Base-by-base conservation (phyloP, 805 yeast genomes). In the Zygosaccharomyces rouxii region DNA sequence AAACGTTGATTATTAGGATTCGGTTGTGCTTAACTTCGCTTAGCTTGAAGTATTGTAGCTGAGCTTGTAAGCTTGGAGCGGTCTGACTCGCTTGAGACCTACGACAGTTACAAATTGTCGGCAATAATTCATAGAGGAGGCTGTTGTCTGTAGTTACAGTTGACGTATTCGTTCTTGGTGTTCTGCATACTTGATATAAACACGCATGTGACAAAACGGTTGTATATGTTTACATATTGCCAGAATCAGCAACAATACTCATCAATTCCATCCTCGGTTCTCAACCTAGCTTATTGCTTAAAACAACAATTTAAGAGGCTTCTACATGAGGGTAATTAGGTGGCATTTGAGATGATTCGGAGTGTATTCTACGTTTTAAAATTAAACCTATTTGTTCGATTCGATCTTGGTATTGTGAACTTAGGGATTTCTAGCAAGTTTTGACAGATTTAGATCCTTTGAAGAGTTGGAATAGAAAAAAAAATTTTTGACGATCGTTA, bases 161-260 rank as follows among this genome's bases (percentile, higher is more conserved):
- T 33, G 19, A 10, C 37, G 5, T 5, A 26, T 39, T 25, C 16
- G 43, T 39, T n/a, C 26, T 21, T 7, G 21, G 21, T 11, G 19
- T 22, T 39, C 7, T 14, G 11, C 22, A n/a, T 39, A 14, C 11
- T 19, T 19, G n/a, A 21, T 41, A 11, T 25, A 19, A 10, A 7
- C 7, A 10, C 11, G 10, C 28, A 41, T 29, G 44, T 41, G 44
- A 41, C 18, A 14, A 11, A 29, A 13, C 5, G 14, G 22, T 33
- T 33, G 33, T 39, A 29, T 22, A 41, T 41, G 44, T 41, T 41
- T 41, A 41, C 35, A 5, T 9, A 23, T 41, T 41, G 37, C 44
- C 44, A 7, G 9, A 41, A 28, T 29, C 35, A 41, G 44, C 44
- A 41, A 41, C 22, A 13, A 33, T 41, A 35, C 26, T 11, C 18